Conservation (phyloP, 768 basidiomycete species). For the Boletus sp. region DNA sequence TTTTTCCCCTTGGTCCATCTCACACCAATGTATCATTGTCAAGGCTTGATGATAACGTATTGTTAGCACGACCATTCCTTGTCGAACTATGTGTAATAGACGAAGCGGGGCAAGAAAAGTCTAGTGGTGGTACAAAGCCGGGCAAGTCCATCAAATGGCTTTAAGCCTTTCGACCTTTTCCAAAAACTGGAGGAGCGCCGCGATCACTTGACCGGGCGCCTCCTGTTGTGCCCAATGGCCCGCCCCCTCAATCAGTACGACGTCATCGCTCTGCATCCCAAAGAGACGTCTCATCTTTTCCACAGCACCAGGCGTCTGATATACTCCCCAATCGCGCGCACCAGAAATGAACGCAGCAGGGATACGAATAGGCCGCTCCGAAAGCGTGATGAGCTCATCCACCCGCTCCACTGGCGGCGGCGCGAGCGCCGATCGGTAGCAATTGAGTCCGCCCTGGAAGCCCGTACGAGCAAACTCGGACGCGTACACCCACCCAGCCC, state of each 20-base stretch:
- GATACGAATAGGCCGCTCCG: slow-evolving; percentile 43
- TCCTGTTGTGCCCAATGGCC: slow-evolving; percentile 70
- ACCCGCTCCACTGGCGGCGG: slow-evolving; percentile 34
- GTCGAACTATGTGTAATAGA: slow-evolving; percentile 15
- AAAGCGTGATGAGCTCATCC: slow-evolving; percentile 43
- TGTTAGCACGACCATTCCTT: slow-evolving; percentile 12
- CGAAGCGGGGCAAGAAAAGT: neutral
- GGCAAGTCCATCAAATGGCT: neutral
- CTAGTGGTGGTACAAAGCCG: neutral
- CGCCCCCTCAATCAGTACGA: slow-evolving; percentile 52
- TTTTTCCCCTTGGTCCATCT: slow-evolving; percentile 12
- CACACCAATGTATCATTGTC: slow-evolving; percentile 24
- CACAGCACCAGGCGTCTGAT: slow-evolving; percentile 47
- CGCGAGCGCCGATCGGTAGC: slow-evolving; percentile 41
- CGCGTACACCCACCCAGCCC: slow-evolving; percentile 41
- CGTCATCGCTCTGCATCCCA: slow-evolving; percentile 41
- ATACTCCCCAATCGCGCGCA: slow-evolving; percentile 58
- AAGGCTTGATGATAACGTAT: slow-evolving; percentile 16
- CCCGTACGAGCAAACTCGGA: slow-evolving; percentile 49
- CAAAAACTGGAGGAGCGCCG: slow-evolving; percentile 41
- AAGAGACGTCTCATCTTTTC: slow-evolving; percentile 39
- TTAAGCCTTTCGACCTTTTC: slow-evolving; percentile 17
- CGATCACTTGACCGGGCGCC: slow-evolving; percentile 40
- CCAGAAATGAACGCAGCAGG: slow-evolving; percentile 60
- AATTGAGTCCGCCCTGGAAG: slow-evolving; percentile 62